These are phyloP conservation scores for Fusarium solani-melongenae DNA, from an alignment of 2,329 filamentous ascomycete genomes.

Conservation along the genomic window DNA sequence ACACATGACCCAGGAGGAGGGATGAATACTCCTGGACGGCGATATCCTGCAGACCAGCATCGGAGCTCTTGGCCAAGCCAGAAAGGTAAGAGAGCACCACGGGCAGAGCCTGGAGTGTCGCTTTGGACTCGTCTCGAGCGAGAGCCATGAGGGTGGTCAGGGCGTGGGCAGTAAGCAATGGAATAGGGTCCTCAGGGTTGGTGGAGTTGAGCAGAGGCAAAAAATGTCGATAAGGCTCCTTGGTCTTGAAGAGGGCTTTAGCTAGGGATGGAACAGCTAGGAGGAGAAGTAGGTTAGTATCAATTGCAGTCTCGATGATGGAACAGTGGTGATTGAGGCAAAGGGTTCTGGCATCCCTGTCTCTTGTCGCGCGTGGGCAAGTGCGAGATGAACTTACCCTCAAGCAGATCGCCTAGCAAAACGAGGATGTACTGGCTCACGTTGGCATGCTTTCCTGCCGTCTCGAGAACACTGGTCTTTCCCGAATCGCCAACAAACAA, in stretches of 20 bases:
- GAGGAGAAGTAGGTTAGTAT: constrained; percentile 34
- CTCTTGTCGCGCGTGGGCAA: constrained; percentile 5
- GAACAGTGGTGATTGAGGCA: constrained; percentile 14
- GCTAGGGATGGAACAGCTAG: constrained; percentile 84
- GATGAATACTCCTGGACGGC: constrained; percentile 92
- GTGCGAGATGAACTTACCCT: constrained; percentile 67
- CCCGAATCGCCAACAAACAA: constrained; percentile 84
- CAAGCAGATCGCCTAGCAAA: constrained; percentile 85
- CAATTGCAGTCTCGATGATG: constrained; percentile 1
- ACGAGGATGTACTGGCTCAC: constrained; percentile 97
- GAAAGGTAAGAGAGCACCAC: constrained; percentile 89
- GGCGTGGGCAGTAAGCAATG: constrained; percentile 88
- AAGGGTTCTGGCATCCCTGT: constrained; percentile 1
- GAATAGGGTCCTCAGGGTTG: constrained; percentile 80
- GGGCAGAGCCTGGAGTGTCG: constrained; percentile 82
- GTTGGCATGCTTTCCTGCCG: constrained; percentile 85
- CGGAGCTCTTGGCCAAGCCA: constrained; percentile 82
- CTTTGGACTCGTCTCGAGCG: constrained; percentile 69
- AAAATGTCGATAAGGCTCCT: constrained; percentile 84
- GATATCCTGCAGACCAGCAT: constrained; percentile 93
- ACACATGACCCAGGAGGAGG: constrained; percentile 78
- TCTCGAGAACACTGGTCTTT: constrained; percentile 79
- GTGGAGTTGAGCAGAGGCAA: constrained; percentile 87
- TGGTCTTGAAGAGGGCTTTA: constrained; percentile 78
- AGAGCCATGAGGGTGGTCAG: constrained; percentile 81